Evolutionary conservation across 495 filamentous ascomycete species (phyloP), one percentile per base, ranked within the genome.

Genomic region (Platismatia glauca): DNA sequence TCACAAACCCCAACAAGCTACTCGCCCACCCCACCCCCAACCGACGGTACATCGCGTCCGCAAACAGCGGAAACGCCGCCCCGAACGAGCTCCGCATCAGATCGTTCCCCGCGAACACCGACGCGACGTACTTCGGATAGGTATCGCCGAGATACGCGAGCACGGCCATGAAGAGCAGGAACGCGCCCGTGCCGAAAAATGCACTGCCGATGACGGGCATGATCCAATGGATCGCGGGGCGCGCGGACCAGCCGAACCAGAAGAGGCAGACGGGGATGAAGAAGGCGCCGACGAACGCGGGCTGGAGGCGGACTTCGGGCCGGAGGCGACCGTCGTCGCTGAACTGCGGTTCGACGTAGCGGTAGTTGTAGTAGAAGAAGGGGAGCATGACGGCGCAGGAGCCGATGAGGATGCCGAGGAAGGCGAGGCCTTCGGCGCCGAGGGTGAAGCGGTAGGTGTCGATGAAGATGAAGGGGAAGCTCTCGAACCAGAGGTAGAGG

Each of bases 1-100:
- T 58, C 60, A 89, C 71, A 46, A 82, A 86, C 0, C 78, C 86
- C n/a, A 88, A 75, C 39, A 87, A 70, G 39, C 73, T 80, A 38
- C 79, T 83, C 4, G 84, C 86, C 73, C 85, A 87, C 0, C 76
- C 80, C 12, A 88, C 78, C 0, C 85, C 87, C 13, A 88, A 69
- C 56, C 81, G 82, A 50, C 82, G 76, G 58, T 83, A 87, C 73
- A 86, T 70, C 18, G 78, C 79, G 1, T 70, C 74, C 12, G 78
- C 77, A 59, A 81, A 80, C 0, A 82, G 69, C 0, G 79, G 79
- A 62, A 81, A 82, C 0, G 73, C 78, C 13, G 75, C 79, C 7
- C 78, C 81, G 62, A 82, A 79, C 0, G 68, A 61, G 2, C 69
- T 74, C 15, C 81, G 62, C 60, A 81, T 61, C 33, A 84, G 74